Conservation (phyloP, 768 basidiomycete species). For the Termitomyces sp. region DNA sequence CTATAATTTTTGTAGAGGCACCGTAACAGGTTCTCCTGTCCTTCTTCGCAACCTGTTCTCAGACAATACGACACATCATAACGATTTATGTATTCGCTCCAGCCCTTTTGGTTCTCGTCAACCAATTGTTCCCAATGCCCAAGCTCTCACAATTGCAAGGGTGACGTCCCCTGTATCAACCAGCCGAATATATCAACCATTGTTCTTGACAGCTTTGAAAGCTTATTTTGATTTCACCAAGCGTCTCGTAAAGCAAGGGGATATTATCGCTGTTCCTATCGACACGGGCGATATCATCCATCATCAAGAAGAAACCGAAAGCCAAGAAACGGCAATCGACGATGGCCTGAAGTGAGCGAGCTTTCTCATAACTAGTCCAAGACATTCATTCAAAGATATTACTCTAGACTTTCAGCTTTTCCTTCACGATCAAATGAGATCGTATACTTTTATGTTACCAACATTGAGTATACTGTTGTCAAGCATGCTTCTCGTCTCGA, state of each 20-base stretch:
- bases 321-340: slow-evolving; percentile 21
- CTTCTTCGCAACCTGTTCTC: slow-evolving; percentile 49
- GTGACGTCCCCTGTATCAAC: slow-evolving; percentile 70
- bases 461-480: slow-evolving; percentile 61
- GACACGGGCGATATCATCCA: slow-evolving; percentile 38
- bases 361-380: not conserved
- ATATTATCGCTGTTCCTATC: slow-evolving; percentile 63
- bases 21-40: slow-evolving; percentile 37
- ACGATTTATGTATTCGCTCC: slow-evolving; percentile 33
- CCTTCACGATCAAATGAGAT: slow-evolving; percentile 34
- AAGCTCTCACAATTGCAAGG: slow-evolving; percentile 69
- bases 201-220: slow-evolving; percentile 59
- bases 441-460: slow-evolving; percentile 76
- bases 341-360: slow-evolving; percentile 17
- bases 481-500: slow-evolving; percentile 30
- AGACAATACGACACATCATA: slow-evolving; percentile 17
- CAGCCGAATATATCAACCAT: slow-evolving; percentile 54
- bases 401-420: slow-evolving; percentile 4
- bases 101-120: slow-evolving; percentile 56
- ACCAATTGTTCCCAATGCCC: slow-evolving; percentile 64
- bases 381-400: not conserved
- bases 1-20: slow-evolving; percentile 26
- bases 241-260: slow-evolving; percentile 65
- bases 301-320: slow-evolving; percentile 10
- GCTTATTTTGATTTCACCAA: slow-evolving; percentile 49